Evolutionary conservation across 2,329 filamentous ascomycete species (phyloP), one percentile per base, ranked within the genome.

Genomic region (Passalora sequoiae): DNA sequence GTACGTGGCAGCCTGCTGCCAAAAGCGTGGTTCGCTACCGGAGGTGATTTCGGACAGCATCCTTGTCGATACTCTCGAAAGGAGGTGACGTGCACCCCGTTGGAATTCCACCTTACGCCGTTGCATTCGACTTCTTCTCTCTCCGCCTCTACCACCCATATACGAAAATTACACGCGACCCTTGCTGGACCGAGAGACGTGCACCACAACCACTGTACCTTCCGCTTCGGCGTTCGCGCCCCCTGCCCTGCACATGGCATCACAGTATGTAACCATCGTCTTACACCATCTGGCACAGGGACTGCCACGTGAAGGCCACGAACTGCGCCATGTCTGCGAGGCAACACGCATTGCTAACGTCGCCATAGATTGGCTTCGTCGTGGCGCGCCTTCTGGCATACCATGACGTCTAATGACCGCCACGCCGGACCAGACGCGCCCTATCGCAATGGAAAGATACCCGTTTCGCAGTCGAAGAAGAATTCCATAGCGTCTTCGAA

Each of bases 301-400:
- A 7, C 17, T 12, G 16, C 25, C 38, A 40, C 27, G 24, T 24
- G 33, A 20, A n/a, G 20, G 8, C 33, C 6, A 15, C 15, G 8
- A 17, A 24, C 15, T 16, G 8, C 8, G 19, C 15, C 16, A 20
- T 20, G 24, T 22, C 17, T 4, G 12, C 19, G 20, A 2, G 33
- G 9, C 7, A 36, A 21, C 31, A 29, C 24, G 44, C 33, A 24
- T 21, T 42, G 40, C 43, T 45, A 32, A 44, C 37, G 32, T 31
- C 13, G 19, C 38, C 20, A 39, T 45, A 64, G 61, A 38, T 38
- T 91, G 62, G 76, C 80, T 58, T 77, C 77, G 58, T 80, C 84
- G 68, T 85, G 92, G 69, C 85, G 85, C 69, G 86, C 85, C 50
- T 91, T 98, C 72, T 98, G 92, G 92, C 92, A 97, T 57, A 92